Base-by-base conservation (phyloP, 108 stramenopile genomes). In the Mayamaea pseudoterrestris region DNA sequence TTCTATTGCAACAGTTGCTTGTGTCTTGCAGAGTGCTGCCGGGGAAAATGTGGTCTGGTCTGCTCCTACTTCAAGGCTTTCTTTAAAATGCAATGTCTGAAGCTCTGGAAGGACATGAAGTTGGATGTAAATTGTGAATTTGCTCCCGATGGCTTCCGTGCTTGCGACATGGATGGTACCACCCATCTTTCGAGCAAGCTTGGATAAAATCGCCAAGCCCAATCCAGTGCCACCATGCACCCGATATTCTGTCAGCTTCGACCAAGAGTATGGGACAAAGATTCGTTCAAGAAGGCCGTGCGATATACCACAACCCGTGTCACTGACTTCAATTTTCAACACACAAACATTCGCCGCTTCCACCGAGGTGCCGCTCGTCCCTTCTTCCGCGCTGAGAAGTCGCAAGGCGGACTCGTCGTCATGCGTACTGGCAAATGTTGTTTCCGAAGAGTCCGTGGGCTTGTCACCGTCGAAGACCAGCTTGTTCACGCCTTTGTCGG, bases 211-310 rank as follows among this genome's bases (percentile, higher is more conserved):
- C 25, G 31, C 39, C 18, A 73, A 41, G 45, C 64, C 55, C 13
- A 68, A 55, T 17, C 72, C 56, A 20, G 65, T 31, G 25, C 51
- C 0, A 27, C 44, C 50, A 37, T 53, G 43, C 44, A 25, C 21
- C 21, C 66, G 60, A 36, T 40, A 54, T 23, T 61, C 51, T 18
- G 65, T 58, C 6, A 55, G 27, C 20, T 57, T 60, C 37, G 55
- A 49, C 41, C 65, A 46, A 12, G 37, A 35, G 24, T 51, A 66
- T 3, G 65, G 64, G 35, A 40, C 47, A 47, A 66, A 73, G 32
- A 73, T 57, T 17, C 28, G 30, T 27, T 58, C 25, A 17, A 56
- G 22, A 18, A 37, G 45, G 16, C 62, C 55, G 3, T 32, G 28
- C 13, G 42, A 23, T 29, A 71, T 65, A 23, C 70, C 70, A 21